Evolutionary conservation across 441 rosid genomes (phyloP), one percentile per base, ranked within the genome.

Genomic region (Adansonia madagascariensis): DNA sequence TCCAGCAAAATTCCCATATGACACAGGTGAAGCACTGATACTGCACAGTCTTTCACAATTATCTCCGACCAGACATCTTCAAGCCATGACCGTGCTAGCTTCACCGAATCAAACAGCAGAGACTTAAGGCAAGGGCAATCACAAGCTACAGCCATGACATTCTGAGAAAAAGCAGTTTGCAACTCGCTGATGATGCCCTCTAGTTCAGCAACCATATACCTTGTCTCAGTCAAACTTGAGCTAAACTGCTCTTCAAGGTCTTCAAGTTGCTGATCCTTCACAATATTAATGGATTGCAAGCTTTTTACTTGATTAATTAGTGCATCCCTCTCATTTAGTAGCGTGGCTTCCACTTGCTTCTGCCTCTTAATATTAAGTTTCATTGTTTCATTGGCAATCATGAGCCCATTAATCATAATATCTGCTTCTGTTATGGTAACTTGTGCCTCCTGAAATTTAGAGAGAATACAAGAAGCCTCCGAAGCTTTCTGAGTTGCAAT

Each of bases 1-100:
- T 97, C 99, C 85, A 95, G 83, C 83, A 97, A 77, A 86, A 91
- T 77, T 76, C 99, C 99, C 92, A 89, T 91, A 81, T 97, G 97
- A 84, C 98, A 97, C 65, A 90, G 90, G 75, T 97, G 98, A 78
- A 97, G 82, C 80, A 94, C 95, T 43, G 99, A 92, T 71, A 97
- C 82, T 75, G 97, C 97, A 88, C 97, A 95, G 77, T 95, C 99
- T 87, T 96, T 93, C 80, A 80, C 88, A 75, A 95, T 86, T 73
- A 95, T 91, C 86, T 89, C 99, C 22, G 99, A 92, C 99, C 99
- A 97, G 77, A 97, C 81, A 75, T 97, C 99, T 82, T 95, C 99
- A 79, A 97, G 90, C 90, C 89, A 89, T 43, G 93, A 86, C 65
- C 84, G 82, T 80, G 88, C 88, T 77, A 88, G 75, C 86, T 85